Conservation (phyloP, 2,329 filamentous ascomycete genomes). For the Alternaria longipes region DNA sequence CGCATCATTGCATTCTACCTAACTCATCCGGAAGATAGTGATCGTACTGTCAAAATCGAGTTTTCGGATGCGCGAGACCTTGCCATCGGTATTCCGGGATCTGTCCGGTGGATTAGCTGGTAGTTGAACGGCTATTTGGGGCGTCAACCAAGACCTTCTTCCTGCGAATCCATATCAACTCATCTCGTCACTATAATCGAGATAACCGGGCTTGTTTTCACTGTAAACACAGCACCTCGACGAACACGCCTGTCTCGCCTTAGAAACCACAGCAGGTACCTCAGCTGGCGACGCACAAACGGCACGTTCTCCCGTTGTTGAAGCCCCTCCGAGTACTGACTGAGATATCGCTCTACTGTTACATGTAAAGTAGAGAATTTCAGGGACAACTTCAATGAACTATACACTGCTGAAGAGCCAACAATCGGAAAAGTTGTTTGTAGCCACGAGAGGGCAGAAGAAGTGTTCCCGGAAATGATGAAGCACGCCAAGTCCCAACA, state of each 20-base stretch:
- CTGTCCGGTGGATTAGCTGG: slow-evolving; percentile 22
- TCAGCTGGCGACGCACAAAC: not conserved
- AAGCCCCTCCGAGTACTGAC: not conserved
- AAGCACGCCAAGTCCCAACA: not conserved
- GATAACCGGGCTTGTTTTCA: not conserved
- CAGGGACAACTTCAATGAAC: not conserved
- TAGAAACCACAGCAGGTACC: not conserved
- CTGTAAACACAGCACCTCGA: not conserved
- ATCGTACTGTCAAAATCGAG: slow-evolving; percentile 28
- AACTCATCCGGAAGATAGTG: slow-evolving; percentile 26
- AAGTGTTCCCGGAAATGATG: not conserved
- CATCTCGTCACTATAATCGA: not conserved
- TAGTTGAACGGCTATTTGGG: not conserved
- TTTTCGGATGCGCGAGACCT: slow-evolving; percentile 33
- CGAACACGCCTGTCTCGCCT: not conserved
- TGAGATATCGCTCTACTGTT: not conserved
- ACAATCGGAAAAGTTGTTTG: too few relatives aligned
- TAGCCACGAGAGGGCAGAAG: not conserved
- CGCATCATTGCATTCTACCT: slow-evolving; percentile 33
- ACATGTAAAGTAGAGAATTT: not conserved
- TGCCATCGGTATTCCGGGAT: slow-evolving; percentile 23
- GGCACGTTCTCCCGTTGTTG: not conserved
- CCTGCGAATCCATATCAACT: not conserved
- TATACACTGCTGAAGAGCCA: not conserved
- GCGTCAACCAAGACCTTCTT: not conserved